These are phyloP conservation scores for Pleoardoris graminearum DNA, from an alignment of 2,329 filamentous ascomycete genomes.

Conservation along the genomic window DNA sequence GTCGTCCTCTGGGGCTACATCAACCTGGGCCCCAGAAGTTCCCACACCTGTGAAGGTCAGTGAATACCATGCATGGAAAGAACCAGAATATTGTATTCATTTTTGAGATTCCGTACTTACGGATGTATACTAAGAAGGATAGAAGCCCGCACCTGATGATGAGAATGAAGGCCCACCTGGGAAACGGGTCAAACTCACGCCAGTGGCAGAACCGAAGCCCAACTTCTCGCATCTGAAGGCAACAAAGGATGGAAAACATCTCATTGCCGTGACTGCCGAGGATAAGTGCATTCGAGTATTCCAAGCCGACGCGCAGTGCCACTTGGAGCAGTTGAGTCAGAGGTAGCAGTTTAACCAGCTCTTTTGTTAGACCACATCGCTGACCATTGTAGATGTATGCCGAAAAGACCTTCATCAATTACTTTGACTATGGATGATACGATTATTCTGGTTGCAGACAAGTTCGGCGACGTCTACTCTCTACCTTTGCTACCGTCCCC, in stretches of 20 bases:
- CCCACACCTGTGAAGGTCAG: constrained; percentile 24
- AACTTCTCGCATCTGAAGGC: constrained; percentile 71
- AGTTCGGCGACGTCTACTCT: constrained; percentile 95
- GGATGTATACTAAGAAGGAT: constrained; percentile 15
- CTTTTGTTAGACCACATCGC: constrained; percentile 18
- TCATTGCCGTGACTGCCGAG: constrained; percentile 81
- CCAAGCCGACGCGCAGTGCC: constrained; percentile 63
- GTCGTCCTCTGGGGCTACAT: constrained; percentile 34
- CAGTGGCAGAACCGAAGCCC: constrained; percentile 48
- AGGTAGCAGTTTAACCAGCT: constrained; percentile 55
- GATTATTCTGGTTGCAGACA: constrained; percentile 83
- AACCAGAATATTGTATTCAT: too few relatives aligned
- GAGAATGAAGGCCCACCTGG: constrained; percentile 42
- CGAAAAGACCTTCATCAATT: constrained; percentile 83
- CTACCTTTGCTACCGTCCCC: constrained; percentile 67
- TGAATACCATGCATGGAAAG: constrained; percentile 4
- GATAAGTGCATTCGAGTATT: constrained; percentile 92
- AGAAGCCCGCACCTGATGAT: constrained; percentile 23
- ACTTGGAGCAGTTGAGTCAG: constrained; percentile 69
- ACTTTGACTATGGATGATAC: constrained; percentile 68
- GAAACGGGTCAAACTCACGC: constrained; percentile 49
- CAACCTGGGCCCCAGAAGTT: constrained; percentile 34
- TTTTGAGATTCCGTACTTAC: too few relatives aligned
- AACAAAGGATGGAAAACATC: constrained; percentile 66
- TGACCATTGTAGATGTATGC: constrained; percentile 67